These are phyloP conservation scores for Eleusine indica DNA, from an alignment of 176 grass and related monocot genomes.

Conservation along the genomic window DNA sequence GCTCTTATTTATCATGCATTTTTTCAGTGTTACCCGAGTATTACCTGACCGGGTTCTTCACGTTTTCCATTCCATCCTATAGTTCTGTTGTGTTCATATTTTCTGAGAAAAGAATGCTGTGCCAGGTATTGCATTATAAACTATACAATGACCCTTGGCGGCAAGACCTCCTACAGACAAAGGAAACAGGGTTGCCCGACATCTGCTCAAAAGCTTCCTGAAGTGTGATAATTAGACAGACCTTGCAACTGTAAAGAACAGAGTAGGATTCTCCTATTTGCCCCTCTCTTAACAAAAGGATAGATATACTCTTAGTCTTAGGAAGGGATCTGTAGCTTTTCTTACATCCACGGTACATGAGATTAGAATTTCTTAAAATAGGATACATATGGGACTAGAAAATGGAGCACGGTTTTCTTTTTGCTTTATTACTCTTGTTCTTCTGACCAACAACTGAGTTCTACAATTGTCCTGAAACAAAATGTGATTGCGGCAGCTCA, in stretches of 20 bases:
- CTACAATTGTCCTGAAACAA: background rate
- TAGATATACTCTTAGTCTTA: conserved; percentile 13
- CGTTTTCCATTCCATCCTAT: background rate
- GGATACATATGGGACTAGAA: background rate
- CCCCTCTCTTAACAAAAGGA: background rate
- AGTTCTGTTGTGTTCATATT: background rate
- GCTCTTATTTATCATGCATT: background rate
- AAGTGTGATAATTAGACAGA: conserved; percentile 6
- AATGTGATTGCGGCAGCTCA: background rate
- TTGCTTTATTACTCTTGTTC: background rate
- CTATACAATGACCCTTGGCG: conserved; percentile 97
- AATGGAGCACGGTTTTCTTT: background rate
- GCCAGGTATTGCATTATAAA: conserved; percentile 87
- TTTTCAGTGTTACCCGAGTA: background rate
- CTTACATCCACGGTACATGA: background rate
- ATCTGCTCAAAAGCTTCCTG: conserved; percentile 54
- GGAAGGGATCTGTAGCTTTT: conserved; percentile 17
- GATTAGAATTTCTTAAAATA: background rate
- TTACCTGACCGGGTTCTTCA: background rate
- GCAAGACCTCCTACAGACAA: conserved; percentile 43
- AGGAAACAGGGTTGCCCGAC: conserved; percentile 64
- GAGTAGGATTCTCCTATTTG: background rate
- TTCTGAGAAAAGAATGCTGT: conserved; percentile 35
- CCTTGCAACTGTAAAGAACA: conserved; percentile 20
- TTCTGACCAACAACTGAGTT: conserved; percentile 13